These are phyloP conservation scores for Striga hermonthica DNA, from an alignment of 305 asterid species.

Conservation along the genomic window DNA sequence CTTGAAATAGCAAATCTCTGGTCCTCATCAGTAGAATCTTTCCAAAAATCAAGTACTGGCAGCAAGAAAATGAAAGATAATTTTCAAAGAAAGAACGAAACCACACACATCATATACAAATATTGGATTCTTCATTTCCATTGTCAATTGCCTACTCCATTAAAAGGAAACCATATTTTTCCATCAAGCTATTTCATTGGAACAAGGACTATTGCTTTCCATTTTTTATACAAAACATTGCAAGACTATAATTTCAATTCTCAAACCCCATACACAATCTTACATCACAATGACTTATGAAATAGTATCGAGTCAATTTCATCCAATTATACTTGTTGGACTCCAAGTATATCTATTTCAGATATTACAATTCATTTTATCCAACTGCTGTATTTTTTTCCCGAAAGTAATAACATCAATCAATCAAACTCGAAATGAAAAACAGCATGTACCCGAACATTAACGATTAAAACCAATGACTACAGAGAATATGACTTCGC, in stretches of 20 bases:
- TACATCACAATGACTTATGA: not conserved
- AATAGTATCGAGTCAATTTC: not conserved
- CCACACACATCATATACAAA: not conserved
- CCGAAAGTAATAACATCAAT: not conserved
- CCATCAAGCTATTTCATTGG: not conserved
- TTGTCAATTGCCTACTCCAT: not conserved
- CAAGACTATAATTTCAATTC: not conserved
- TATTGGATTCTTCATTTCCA: not conserved
- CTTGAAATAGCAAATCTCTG: slow-evolving; percentile 64
- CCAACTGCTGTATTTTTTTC: not conserved
- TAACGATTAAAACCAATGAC: not conserved
- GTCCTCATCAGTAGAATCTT: slow-evolving; percentile 60
- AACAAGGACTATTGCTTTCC: not conserved
- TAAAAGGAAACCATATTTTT: not conserved
- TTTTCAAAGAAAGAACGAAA: not conserved
- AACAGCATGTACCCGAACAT: not conserved
- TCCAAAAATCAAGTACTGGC: slow-evolving; percentile 78
- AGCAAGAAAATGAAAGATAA: slow-evolving; percentile 26
- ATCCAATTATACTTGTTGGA: not conserved
- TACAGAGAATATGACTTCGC: not conserved
- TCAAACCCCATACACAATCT: not conserved
- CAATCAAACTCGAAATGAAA: not conserved
- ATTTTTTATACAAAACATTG: not conserved
- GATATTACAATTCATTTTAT: no score
- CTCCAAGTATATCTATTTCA: not conserved